Percentiles rank a stretch among this genome's conserved stretches.
Evolutionary conservation across 257 asterid genomes (phyloP).

Genomic region (Penstemon davidsonii): DNA sequence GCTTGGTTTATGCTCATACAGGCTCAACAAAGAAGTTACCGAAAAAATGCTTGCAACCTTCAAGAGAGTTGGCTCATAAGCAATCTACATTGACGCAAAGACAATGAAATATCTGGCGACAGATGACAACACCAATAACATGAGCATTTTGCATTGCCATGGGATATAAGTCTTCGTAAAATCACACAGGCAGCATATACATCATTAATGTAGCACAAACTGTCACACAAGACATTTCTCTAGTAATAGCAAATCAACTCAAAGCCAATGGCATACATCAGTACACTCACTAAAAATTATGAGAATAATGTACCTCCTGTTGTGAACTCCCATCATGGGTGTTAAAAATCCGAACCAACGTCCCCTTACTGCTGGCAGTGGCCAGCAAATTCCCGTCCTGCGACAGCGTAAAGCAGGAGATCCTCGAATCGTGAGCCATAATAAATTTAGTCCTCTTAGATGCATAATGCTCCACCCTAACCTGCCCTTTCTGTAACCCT

Average conservation of each 20-base stretch:
- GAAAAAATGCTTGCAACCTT: too few species aligned
- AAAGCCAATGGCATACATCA: conserved; percentile 4
- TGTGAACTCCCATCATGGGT: conserved; percentile 79
- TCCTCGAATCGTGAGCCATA: conserved; percentile 77
- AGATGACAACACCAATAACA: too few species aligned
- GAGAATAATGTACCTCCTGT: conserved; percentile 63
- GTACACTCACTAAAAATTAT: neutral
- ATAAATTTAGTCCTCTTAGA: conserved; percentile 73
- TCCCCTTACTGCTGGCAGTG: conserved; percentile 87
- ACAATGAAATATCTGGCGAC: neutral
- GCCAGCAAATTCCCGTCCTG: conserved; percentile 86
- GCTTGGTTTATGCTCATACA: neutral
- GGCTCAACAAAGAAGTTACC: neutral
- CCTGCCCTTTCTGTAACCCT: conserved; percentile 84
- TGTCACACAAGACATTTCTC: neutral
- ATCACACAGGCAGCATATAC: neutral
- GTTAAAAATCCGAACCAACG: conserved; percentile 69
- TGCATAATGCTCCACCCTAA: conserved; percentile 79
- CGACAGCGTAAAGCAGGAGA: conserved; percentile 67
- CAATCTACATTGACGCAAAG: neutral
- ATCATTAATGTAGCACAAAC: conserved; percentile 10
- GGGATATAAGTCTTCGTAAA: neutral
- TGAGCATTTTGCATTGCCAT: too few species aligned
- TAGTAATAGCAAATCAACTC: conserved; percentile 15
- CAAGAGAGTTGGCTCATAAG: neutral